Evolutionary conservation across 495 filamentous ascomycete species (phyloP), one percentile per base, ranked within the genome.

Genomic region (Cudoniella acicularis): DNA sequence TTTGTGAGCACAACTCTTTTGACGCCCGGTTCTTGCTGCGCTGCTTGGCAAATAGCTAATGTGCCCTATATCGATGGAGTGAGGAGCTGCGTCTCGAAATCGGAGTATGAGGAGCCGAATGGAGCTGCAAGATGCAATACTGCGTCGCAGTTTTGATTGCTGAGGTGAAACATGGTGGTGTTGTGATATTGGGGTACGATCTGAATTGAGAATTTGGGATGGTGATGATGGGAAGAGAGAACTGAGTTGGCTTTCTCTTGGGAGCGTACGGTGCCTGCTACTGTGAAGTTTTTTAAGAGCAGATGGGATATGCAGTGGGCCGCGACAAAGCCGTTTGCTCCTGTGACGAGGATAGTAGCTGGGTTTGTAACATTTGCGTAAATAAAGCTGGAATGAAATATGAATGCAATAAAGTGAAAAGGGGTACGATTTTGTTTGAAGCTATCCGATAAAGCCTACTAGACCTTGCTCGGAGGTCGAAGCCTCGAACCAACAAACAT

Each of bases 1-100:
- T 66, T 71, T 56, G 69, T 72, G 24, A 73, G 62, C 2, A 74
- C 60, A 1, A 74, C 64, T 1, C 68, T 59, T 23, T 67, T 67
- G 2, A 73, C 59, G 6, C 27, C 23, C 1, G 63, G 27, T 9
- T 63, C 22, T 10, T 42, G 24, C 13, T 61, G 13, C 0, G 70
- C 72, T n/a, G 72, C 67, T 36, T 69, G 53, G 52, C 68, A 68
- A 10, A 74, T 56, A 3, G 58, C 58, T 30, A 61, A 49, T 16
- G 69, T 70, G 0, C 69, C 70, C 26, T 67, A 65, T n/a, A 74
- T 45, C 1, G 72, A 67, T 1, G 72, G 72, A 2, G 67, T 54
- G 61, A 75, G 70, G 8, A 71, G 36, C 26, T 73, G 68, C 30
- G 67, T 59, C 51, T 74, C 70, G 49, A 69, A 68, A 27, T 74